Percentiles rank a stretch among this genome's conserved stretches.
phyloP scores from a whole-genome alignment of 2,329 filamentous ascomycete genomes.

The Fonsecaea monophora region DNA sequence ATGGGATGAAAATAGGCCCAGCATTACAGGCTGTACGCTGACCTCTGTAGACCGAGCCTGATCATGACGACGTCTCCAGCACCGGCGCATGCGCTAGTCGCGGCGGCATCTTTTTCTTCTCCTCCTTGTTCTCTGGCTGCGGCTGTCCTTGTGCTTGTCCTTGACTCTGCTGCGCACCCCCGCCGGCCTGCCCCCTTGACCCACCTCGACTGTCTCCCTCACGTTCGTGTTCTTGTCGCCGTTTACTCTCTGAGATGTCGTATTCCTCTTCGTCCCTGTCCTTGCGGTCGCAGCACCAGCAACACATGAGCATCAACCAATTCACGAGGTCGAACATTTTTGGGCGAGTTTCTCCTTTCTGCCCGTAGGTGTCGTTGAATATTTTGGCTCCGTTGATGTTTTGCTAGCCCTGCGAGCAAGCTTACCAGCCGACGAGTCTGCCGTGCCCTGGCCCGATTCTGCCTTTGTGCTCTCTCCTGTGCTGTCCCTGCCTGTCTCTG shows the following conservation, averaged over 20 bases:
- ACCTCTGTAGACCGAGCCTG: too few species aligned
- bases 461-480: too few species aligned
- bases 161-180: not conserved
- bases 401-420: too few species aligned
- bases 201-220: not conserved
- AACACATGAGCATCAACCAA: constrained; percentile 30
- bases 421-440: too few species aligned
- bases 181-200: not conserved
- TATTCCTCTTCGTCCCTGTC: constrained; percentile 24
- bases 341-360: too few species aligned
- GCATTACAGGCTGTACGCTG: too few species aligned
- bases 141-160: not conserved
- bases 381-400: too few species aligned
- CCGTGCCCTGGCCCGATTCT: too few species aligned
- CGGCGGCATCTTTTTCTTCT: constrained; percentile 16
- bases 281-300: constrained; percentile 27
- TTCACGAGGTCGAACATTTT: constrained; percentile 23
- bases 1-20: too few species aligned
- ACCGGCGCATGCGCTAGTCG: constrained; percentile 20
- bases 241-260: constrained; percentile 11
- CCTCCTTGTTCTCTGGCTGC: not conserved
- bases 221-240: not conserved
- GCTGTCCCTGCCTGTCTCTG: too few species aligned
- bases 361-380: too few species aligned
- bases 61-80: not conserved